phyloP scores from a whole-genome alignment of 2,329 filamentous ascomycete genomes.

The Kalmusia sp. region DNA sequence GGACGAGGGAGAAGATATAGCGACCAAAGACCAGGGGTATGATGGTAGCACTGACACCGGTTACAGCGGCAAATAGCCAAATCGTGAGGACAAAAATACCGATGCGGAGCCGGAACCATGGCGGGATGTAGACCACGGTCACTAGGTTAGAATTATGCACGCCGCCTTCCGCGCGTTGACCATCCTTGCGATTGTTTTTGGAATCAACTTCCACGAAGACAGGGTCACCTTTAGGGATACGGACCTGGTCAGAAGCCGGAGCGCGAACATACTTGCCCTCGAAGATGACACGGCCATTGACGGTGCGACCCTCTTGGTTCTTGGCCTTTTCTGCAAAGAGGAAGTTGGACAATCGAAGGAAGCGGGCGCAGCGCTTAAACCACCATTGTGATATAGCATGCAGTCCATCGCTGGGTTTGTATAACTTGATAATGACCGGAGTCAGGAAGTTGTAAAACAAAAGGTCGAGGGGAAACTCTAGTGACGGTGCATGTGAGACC shows the following conservation, averaged over 20 bases:
- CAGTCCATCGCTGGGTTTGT: slow-evolving; percentile 84
- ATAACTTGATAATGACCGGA: slow-evolving; percentile 81
- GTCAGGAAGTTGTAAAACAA: slow-evolving; percentile 97
- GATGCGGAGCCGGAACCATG: slow-evolving; percentile 80
- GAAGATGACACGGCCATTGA: slow-evolving; percentile 62
- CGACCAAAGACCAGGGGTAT: slow-evolving; percentile 86
- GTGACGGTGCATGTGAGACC: slow-evolving; percentile 87
- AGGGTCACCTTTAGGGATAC: slow-evolving; percentile 81
- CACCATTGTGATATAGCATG: slow-evolving; percentile 94
- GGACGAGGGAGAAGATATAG: slow-evolving; percentile 73
- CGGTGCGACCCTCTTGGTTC: slow-evolving; percentile 80
- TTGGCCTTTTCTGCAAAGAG: slow-evolving; percentile 82
- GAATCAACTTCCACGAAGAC: slow-evolving; percentile 83
- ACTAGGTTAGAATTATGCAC: slow-evolving; percentile 54
- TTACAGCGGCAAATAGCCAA: slow-evolving; percentile 90
- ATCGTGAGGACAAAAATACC: slow-evolving; percentile 87
- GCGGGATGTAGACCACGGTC: slow-evolving; percentile 74
- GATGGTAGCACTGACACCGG: slow-evolving; percentile 84
- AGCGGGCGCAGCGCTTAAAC: slow-evolving; percentile 85
- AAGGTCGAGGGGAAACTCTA: slow-evolving; percentile 93
- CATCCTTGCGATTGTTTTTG: slow-evolving; percentile 70
- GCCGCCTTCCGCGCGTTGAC: slow-evolving; percentile 51
- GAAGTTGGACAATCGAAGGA: slow-evolving; percentile 86
- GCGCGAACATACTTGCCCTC: slow-evolving; percentile 87
- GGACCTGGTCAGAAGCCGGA: slow-evolving; percentile 94